Evolutionary conservation across 2,329 filamentous ascomycete species (phyloP).

Genomic region (Fusarium tanahbumbuense): DNA sequence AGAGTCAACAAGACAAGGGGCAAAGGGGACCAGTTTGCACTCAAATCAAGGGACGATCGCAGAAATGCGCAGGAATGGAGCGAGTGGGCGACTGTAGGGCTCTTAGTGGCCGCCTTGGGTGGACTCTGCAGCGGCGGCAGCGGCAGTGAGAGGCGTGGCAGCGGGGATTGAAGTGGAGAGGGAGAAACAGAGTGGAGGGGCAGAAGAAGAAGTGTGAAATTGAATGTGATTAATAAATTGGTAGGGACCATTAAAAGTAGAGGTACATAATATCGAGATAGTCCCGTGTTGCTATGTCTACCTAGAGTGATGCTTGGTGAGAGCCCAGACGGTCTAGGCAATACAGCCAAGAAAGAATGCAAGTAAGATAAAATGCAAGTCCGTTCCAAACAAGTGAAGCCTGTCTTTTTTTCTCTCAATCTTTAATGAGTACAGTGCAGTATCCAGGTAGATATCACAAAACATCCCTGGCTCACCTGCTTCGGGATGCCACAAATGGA

Average conservation of each 20-base stretch:
- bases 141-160: slow-evolving; percentile 23
- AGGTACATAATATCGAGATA: neutral
- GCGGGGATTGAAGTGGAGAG: slow-evolving; percentile 25
- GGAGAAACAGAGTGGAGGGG: slow-evolving; percentile 4
- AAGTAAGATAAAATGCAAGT: slow-evolving; percentile 9
- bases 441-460: neutral
- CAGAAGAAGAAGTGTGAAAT: neutral
- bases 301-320: neutral
- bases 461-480: slow-evolving; percentile 17
- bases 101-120: slow-evolving; percentile 40
- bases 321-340: neutral
- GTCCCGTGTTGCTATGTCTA: neutral
- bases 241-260: neutral
- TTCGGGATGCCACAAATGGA: slow-evolving; percentile 38
- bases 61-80: slow-evolving; percentile 38
- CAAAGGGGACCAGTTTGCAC: slow-evolving; percentile 11
- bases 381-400: slow-evolving; percentile 23
- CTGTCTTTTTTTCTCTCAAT: neutral
- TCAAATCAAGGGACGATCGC: slow-evolving; percentile 32
- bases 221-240: neutral
- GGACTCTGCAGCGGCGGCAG: slow-evolving; percentile 22
- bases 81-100: slow-evolving; percentile 40
- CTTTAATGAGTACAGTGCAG: neutral
- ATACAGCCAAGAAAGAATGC: neutral
- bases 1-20: slow-evolving; percentile 12